phyloP scores from a whole-genome alignment of 1,139 yeast species.

The Debaryomycetaceae sp. region DNA sequence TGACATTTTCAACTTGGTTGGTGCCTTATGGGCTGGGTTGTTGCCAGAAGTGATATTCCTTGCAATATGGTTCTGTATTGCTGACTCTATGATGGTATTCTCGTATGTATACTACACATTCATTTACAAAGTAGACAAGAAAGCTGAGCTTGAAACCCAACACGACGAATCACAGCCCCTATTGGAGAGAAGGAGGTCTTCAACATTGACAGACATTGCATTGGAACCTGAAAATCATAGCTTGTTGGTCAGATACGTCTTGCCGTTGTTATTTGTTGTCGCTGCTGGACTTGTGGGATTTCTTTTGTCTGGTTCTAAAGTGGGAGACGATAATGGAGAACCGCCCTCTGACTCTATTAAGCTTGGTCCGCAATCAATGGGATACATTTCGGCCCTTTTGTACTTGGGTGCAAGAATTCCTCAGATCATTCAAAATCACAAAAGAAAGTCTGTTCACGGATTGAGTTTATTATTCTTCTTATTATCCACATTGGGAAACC shows the following conservation, averaged over 20 bases:
- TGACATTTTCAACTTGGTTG: constrained; percentile 64
- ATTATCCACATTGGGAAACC: constrained; percentile 71
- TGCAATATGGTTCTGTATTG: constrained; percentile 73
- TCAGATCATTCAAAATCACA: constrained; percentile 70
- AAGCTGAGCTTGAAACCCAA: constrained; percentile 8
- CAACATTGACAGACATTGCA: constrained; percentile 44
- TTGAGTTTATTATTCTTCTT: constrained; percentile 71
- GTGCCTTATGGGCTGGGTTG: constrained; percentile 69
- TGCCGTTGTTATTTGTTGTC: constrained; percentile 64
- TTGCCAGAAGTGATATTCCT: constrained; percentile 67
- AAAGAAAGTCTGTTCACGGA: constrained; percentile 69
- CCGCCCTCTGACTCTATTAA: constrained; percentile 19
- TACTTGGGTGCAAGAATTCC: constrained; percentile 80
- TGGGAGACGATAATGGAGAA: constrained; percentile 11
- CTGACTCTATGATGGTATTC: constrained; percentile 59
- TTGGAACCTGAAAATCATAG: constrained; percentile 43
- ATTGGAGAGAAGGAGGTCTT: constrained; percentile 38
- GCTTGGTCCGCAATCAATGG: constrained; percentile 67
- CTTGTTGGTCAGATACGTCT: constrained; percentile 47
- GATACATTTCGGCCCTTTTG: constrained; percentile 66
- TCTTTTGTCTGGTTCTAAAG: constrained; percentile 40
- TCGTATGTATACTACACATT: constrained; percentile 59
- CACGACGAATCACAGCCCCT: constrained; percentile 17
- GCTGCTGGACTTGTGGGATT: constrained; percentile 67
- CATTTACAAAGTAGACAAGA: constrained; percentile 26